Conservation (phyloP, 192 early-diverging fungal genomes). For the Coemansia pectinata region DNA sequence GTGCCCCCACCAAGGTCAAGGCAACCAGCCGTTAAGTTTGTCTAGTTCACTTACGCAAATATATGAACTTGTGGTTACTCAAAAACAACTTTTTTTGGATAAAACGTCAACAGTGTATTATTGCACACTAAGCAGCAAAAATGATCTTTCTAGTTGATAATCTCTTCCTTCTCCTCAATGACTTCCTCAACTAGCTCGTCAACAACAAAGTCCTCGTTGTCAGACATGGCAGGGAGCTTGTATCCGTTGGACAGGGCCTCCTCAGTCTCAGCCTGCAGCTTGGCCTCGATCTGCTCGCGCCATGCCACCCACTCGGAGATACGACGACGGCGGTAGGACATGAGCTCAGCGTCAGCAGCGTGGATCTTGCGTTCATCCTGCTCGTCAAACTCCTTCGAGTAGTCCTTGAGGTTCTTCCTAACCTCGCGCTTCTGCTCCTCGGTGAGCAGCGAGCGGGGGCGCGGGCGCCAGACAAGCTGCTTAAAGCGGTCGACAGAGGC, state of each 20-base stretch:
- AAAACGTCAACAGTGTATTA: background rate
- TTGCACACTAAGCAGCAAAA: background rate
- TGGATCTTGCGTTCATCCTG: constrained; percentile 76
- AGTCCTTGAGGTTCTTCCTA: constrained; percentile 89
- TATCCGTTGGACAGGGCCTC: constrained; percentile 61
- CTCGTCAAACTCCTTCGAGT: constrained; percentile 86
- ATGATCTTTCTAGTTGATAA: constrained; percentile 22
- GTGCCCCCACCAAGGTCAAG: constrained; percentile 43
- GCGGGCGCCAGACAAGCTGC: constrained; percentile 95
- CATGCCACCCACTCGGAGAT: constrained; percentile 85
- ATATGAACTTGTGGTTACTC: too few relatives aligned
- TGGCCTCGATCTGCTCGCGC: constrained; percentile 62
- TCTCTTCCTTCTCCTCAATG: constrained; percentile 55
- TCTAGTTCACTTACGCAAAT: background rate
- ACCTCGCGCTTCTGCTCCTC: constrained; percentile 82
- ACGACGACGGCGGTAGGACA: constrained; percentile 72
- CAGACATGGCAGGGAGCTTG: constrained; percentile 75
- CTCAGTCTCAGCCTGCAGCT: constrained; percentile 60
- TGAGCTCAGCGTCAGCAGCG: constrained; percentile 70
- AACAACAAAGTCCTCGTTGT: constrained; percentile 86
- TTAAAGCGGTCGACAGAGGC: constrained; percentile 80
- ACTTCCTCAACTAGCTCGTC: constrained; percentile 84
- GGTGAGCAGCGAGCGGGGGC: constrained; percentile 78
- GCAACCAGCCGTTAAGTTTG: constrained; percentile 45
- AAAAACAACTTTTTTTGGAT: too few relatives aligned